Conservation (phyloP, 345 rosid genomes). For the Boechera stricta region DNA sequence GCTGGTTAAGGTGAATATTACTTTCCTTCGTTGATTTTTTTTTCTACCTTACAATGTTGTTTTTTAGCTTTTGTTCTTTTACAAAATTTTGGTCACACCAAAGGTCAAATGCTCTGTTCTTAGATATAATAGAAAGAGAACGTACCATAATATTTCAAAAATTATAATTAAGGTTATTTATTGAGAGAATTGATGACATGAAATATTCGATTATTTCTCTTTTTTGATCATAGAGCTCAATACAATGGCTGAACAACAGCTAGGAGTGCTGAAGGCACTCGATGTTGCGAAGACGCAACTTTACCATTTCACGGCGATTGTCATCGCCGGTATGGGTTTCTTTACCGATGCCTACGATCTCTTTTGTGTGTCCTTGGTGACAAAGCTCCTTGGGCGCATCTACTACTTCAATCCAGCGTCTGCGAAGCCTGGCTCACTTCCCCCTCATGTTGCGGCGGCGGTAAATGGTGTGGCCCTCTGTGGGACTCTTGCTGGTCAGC, state of each 20-base stretch:
- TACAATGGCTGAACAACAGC: slow-evolving; percentile 46
- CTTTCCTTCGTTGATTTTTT: neutral
- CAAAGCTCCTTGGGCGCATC: slow-evolving; percentile 53
- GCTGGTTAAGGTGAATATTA: slow-evolving; percentile 31
- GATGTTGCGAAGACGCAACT: slow-evolving; percentile 53
- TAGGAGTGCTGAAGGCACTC: slow-evolving; percentile 52
- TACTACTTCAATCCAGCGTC: slow-evolving; percentile 48
- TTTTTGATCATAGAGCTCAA: slow-evolving; percentile 16
- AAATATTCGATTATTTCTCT: neutral
- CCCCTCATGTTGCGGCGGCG: slow-evolving; percentile 47
- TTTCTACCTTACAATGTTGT: neutral
- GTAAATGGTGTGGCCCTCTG: slow-evolving; percentile 50
- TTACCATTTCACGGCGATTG: slow-evolving; percentile 54
- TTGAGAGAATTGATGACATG: neutral
- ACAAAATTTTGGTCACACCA: neutral
- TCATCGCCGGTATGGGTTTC: slow-evolving; percentile 58
- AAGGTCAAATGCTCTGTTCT: neutral
- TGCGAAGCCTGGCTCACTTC: slow-evolving; percentile 46
- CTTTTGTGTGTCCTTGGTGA: slow-evolving; percentile 51
- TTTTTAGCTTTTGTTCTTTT: neutral
- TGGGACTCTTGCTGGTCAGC: slow-evolving; percentile 49
- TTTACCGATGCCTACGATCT: slow-evolving; percentile 59
- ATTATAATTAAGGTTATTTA: no score
- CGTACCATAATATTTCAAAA: no score
- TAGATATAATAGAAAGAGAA: no score